Conservation (phyloP, 441 rosid genomes). For the Jatropha multifida region DNA sequence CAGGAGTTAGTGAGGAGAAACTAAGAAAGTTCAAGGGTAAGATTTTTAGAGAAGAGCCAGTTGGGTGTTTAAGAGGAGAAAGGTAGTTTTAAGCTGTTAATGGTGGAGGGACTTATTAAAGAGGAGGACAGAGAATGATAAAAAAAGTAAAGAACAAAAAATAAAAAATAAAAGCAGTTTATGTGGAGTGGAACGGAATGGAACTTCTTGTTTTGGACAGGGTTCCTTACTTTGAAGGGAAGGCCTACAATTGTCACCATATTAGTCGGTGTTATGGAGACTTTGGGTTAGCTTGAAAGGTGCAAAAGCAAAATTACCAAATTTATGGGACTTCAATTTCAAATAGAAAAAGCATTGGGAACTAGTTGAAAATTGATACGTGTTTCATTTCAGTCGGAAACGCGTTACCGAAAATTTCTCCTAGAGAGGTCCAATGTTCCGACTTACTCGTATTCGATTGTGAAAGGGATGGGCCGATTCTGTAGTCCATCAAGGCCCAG, state of each 20-base stretch:
- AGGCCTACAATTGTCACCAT: slow-evolving; percentile 39
- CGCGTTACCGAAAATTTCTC: too few relatives aligned
- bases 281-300: background rate
- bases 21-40: background rate
- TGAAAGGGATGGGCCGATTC: background rate
- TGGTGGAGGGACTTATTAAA: background rate
- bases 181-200: slow-evolving; percentile 24
- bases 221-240: slow-evolving; percentile 56
- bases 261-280: slow-evolving; percentile 13
- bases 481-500: background rate
- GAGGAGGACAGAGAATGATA: slow-evolving; percentile 3
- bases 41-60: background rate
- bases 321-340: background rate
- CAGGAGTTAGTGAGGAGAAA: slow-evolving; percentile 10
- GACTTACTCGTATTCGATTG: background rate
- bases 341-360: background rate
- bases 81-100: slow-evolving; percentile 17
- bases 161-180: slow-evolving; percentile 3
- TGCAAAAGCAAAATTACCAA: slow-evolving; percentile 13
- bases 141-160: slow-evolving; percentile 19
- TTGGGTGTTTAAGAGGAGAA: background rate
- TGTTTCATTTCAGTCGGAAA: background rate
- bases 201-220: background rate
- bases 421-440: background rate
- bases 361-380: background rate